Evolutionary conservation across 78 protist genomes (phyloP).

Genomic region (Thecamonas trahens): DNA sequence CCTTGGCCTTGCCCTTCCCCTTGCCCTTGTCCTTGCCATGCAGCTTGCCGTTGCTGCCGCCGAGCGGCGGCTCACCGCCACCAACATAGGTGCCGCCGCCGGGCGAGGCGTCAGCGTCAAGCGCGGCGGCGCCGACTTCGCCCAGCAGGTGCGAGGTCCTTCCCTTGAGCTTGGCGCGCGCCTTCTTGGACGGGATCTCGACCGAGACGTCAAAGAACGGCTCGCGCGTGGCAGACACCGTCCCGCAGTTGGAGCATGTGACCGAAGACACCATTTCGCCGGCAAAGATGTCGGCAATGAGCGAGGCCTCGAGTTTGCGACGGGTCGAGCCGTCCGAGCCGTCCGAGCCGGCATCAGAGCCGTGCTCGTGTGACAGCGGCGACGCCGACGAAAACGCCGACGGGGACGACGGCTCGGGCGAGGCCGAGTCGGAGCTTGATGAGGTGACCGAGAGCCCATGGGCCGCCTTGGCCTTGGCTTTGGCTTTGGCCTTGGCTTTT

Average conservation of each 20-base stretch:
- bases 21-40: not conserved
- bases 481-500: too few relatives aligned
- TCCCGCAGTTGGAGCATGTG: not conserved
- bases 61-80: not conserved
- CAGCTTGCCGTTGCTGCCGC: not conserved
- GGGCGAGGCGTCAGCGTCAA: too few relatives aligned
- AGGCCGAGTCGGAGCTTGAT: too few relatives aligned
- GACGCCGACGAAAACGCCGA: too few relatives aligned
- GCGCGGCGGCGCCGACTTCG: not conserved
- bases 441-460: too few relatives aligned
- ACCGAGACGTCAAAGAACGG: conserved; percentile 5
- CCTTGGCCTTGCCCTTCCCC: not conserved
- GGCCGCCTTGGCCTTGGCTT: too few relatives aligned
- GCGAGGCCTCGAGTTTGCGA: too few relatives aligned
- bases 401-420: too few relatives aligned
- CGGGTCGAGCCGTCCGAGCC: too few relatives aligned
- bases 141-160: not conserved
- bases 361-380: too few relatives aligned
- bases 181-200: not conserved
- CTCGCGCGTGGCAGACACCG: conserved; percentile 1
- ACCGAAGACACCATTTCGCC: not conserved
- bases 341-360: too few relatives aligned
- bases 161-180: not conserved
- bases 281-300: conserved; percentile 6
- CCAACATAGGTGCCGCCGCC: too few relatives aligned